A percentile compares a stretch with the other conserved stretches of the same genome.
Evolutionary conservation across 805 yeast species (phyloP).

Genomic region (Kodamaea fukazawae): DNA sequence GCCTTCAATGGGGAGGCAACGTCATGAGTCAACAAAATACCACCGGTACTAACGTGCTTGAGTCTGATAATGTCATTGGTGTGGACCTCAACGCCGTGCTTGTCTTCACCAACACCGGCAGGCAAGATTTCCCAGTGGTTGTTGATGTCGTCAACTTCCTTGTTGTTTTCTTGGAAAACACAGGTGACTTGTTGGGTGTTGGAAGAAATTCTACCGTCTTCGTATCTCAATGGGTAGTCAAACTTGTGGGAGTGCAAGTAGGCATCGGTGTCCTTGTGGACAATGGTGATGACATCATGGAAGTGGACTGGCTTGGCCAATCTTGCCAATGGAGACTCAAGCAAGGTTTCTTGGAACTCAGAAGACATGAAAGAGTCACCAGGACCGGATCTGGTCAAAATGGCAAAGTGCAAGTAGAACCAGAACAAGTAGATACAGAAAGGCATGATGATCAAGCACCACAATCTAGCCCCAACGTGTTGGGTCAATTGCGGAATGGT

Average conservation of each 20-base stretch:
- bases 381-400: slow-evolving; percentile 85
- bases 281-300: slow-evolving; percentile 71
- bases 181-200: slow-evolving; percentile 94
- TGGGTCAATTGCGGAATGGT: slow-evolving; percentile 52
- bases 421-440: slow-evolving; percentile 78
- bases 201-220: slow-evolving; percentile 93
- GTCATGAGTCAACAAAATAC: slow-evolving; percentile 83
- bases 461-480: slow-evolving; percentile 75
- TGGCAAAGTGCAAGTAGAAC: slow-evolving; percentile 88
- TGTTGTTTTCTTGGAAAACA: slow-evolving; percentile 37
- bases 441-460: slow-evolving; percentile 74
- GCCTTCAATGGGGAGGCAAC: slow-evolving; percentile 92
- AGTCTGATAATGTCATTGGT: slow-evolving; percentile 78
- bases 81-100: slow-evolving; percentile 34
- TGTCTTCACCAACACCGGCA: slow-evolving; percentile 32
- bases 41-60: slow-evolving; percentile 76
- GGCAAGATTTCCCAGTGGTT: slow-evolving; percentile 89
- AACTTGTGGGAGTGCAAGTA: slow-evolving; percentile 78
- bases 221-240: slow-evolving; percentile 85
- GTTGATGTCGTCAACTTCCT: slow-evolving; percentile 48
- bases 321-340: slow-evolving; percentile 74
- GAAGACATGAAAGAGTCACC: slow-evolving; percentile 96
- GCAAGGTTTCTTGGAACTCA: slow-evolving; percentile 88
- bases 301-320: slow-evolving; percentile 71
- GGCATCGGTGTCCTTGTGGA: slow-evolving; percentile 77